A percentile compares a stretch with the other conserved stretches of the same genome.
These are phyloP conservation scores for Colletotrichum liaoningense DNA, from an alignment of 2,329 filamentous ascomycete species.

Conservation along the genomic window DNA sequence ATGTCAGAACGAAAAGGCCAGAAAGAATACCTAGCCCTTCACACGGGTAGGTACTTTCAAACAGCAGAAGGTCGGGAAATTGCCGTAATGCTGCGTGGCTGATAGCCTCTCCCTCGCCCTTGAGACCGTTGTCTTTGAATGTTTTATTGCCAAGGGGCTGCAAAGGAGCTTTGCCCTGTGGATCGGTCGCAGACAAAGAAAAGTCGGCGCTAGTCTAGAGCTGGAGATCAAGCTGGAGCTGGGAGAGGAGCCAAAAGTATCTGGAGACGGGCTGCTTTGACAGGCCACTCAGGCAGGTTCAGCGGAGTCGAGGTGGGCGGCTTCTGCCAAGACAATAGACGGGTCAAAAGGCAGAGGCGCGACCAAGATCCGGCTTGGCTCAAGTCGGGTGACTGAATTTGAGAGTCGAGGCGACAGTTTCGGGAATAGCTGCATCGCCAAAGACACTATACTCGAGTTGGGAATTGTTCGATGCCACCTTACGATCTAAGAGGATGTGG, in stretches of 20 bases:
- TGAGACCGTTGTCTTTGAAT: background rate
- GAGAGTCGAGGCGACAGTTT: background rate
- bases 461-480: background rate
- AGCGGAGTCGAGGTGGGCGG: background rate
- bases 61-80: background rate
- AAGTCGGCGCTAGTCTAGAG: background rate
- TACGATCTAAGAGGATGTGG: background rate
- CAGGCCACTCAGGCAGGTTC: background rate
- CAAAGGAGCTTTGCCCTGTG: background rate
- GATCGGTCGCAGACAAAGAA: slow-evolving; percentile 24
- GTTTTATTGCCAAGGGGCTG: slow-evolving; percentile 23
- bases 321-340: slow-evolving; percentile 24
- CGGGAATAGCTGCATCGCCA: background rate
- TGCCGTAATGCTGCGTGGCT: background rate
- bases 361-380: slow-evolving; percentile 25
- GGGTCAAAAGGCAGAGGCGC: slow-evolving; percentile 3
- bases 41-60: no score
- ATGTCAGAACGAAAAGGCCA: background rate
- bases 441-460: background rate
- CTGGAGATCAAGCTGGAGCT: background rate
- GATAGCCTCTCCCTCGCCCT: background rate
- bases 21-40: background rate
- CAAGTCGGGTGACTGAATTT: background rate
- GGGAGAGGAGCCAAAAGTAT: background rate
- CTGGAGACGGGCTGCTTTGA: background rate